These are phyloP conservation scores for Aspergillus texensis DNA, from an alignment of 2,329 filamentous ascomycete genomes.

Conservation along the genomic window DNA sequence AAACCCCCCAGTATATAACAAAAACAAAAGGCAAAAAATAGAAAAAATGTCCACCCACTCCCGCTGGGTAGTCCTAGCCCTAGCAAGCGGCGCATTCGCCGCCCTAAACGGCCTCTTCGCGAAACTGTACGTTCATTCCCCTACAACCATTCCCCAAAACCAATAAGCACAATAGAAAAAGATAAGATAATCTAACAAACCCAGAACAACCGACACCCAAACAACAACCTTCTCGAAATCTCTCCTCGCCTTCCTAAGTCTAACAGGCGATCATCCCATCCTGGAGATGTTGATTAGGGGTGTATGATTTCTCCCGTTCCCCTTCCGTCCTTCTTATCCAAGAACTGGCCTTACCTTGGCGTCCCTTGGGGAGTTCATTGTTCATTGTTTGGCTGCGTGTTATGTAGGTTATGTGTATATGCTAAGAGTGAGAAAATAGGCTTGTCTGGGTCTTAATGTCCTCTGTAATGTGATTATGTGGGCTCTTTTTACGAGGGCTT, in stretches of 20 bases:
- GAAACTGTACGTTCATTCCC: constrained; percentile 54
- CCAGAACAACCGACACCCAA: constrained; percentile 62
- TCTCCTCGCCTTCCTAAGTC: constrained; percentile 50
- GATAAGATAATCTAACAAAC: neutral
- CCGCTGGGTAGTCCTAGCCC: constrained; percentile 58
- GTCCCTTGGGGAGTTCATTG: neutral
- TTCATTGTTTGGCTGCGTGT: neutral
- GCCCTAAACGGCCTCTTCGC: constrained; percentile 69
- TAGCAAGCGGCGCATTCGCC: constrained; percentile 64
- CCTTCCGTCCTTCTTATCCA: neutral
- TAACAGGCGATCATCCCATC: constrained; percentile 40
- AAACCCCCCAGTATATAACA: neutral
- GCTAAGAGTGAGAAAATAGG: constrained; percentile 35
- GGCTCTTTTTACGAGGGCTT: constrained; percentile 64
- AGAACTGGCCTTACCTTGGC: neutral
- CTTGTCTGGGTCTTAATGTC: constrained; percentile 64
- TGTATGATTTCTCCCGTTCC: constrained; percentile 43
- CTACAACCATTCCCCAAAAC: no score
- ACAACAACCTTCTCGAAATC: constrained; percentile 55
- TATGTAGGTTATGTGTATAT: constrained; percentile 20
- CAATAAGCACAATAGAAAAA: neutral
- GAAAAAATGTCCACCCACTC: constrained; percentile 20
- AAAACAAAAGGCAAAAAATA: neutral
- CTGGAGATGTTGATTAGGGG: constrained; percentile 56
- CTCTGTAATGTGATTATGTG: constrained; percentile 67